A percentile compares a stretch with the other conserved stretches of the same genome.
phyloP scores from a whole-genome alignment of 2,329 filamentous ascomycete species.

The Fusarium neocosmosporiellum region DNA sequence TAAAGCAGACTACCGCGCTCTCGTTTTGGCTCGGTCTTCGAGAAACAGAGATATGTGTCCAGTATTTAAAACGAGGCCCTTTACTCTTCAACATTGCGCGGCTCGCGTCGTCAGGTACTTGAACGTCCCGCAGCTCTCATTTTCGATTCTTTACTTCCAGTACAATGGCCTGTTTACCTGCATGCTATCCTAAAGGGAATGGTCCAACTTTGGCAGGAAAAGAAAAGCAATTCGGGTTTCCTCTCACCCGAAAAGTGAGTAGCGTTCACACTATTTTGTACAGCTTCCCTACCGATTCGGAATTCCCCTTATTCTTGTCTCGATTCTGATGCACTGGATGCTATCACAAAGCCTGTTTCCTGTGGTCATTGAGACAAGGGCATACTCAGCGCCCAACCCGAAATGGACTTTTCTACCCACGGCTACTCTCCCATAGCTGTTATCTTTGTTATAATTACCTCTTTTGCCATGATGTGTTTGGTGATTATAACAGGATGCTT shows the following conservation, averaged over 20 bases:
- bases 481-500: neutral
- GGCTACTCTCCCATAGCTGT: constrained; percentile 17
- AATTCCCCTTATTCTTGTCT: neutral
- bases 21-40: too few relatives aligned
- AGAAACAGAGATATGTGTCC: too few relatives aligned
- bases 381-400: neutral
- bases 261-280: constrained; percentile 15
- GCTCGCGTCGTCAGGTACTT: too few relatives aligned
- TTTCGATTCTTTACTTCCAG: constrained; percentile 19
- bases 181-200: constrained; percentile 12
- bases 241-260: neutral
- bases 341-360: constrained; percentile 16
- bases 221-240: constrained; percentile 4
- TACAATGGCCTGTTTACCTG: constrained; percentile 15
- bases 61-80: too few relatives aligned
- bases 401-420: neutral
- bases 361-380: neutral
- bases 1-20: too few relatives aligned
- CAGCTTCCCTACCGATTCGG: constrained; percentile 18
- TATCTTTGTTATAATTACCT: neutral
- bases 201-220: constrained; percentile 16
- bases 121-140: constrained; percentile 11
- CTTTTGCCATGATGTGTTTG: neutral
- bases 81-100: too few relatives aligned
- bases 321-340: constrained; percentile 7